phyloP scores from a whole-genome alignment of 2,329 filamentous ascomycete species.

The Pseudohalonectria lignicola region DNA sequence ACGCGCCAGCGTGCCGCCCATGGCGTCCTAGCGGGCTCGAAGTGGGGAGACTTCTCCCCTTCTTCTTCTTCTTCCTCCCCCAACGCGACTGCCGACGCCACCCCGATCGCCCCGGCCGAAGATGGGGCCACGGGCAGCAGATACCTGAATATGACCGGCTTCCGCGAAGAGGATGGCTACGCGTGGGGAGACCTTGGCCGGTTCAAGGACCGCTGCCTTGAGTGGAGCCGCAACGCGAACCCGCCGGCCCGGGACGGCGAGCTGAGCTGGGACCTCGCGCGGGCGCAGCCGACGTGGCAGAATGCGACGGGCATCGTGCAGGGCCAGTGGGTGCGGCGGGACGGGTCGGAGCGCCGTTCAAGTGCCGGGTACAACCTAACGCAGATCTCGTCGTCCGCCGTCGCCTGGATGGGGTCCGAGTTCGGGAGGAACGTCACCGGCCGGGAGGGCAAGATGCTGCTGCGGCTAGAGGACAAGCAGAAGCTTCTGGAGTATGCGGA shows the following conservation, averaged over 20 bases:
- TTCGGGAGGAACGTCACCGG: slow-evolving; percentile 80
- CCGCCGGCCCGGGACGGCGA: slow-evolving; percentile 6
- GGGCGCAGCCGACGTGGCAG: slow-evolving; percentile 47
- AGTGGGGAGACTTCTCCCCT: slow-evolving; percentile 51
- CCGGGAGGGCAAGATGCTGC: slow-evolving; percentile 52
- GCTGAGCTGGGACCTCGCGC: slow-evolving; percentile 18
- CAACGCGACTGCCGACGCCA: slow-evolving; percentile 12
- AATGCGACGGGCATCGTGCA: slow-evolving; percentile 69
- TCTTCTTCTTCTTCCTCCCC: slow-evolving; percentile 16
- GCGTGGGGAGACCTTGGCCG: slow-evolving; percentile 63
- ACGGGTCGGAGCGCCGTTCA: slow-evolving; percentile 25
- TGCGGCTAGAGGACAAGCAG: slow-evolving; percentile 51
- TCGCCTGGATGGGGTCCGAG: slow-evolving; percentile 52
- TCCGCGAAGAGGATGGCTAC: slow-evolving; percentile 62
- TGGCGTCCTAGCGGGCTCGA: slow-evolving; percentile 40
- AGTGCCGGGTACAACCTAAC: slow-evolving; percentile 49
- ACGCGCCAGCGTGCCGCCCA: slow-evolving; percentile 40
- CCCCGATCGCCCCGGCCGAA: background rate
- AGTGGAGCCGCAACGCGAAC: slow-evolving; percentile 45
- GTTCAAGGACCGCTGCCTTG: slow-evolving; percentile 54
- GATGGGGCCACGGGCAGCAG: slow-evolving; percentile 10
- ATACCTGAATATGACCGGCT: slow-evolving; percentile 66
- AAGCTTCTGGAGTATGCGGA: slow-evolving; percentile 31
- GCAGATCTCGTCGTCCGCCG: slow-evolving; percentile 48
- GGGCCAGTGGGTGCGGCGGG: slow-evolving; percentile 61